phyloP scores from a whole-genome alignment of 352 stramenopile genomes.

The Phytophthora chlamydospora region DNA sequence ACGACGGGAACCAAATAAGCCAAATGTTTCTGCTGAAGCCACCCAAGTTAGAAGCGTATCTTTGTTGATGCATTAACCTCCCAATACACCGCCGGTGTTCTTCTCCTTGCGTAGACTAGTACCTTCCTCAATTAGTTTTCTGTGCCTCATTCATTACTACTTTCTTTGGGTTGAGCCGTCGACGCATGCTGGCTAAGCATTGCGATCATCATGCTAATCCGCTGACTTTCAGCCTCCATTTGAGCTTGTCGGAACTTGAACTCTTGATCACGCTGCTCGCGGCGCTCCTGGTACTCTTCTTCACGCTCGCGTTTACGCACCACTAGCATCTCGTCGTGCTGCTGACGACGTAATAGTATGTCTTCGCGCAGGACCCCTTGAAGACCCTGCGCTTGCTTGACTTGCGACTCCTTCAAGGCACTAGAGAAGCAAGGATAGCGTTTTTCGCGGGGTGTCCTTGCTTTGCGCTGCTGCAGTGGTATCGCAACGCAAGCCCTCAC shows the following conservation, averaged over 20 bases:
- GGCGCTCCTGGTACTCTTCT: not conserved
- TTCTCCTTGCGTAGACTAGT: too few relatives aligned
- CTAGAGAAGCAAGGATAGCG: not conserved
- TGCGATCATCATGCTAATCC: not conserved
- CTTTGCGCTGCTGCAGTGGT: too few relatives aligned
- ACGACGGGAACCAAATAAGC: too few relatives aligned
- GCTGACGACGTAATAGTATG: not conserved
- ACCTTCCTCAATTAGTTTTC: too few relatives aligned
- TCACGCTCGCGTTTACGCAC: not conserved
- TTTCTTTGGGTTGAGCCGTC: not conserved
- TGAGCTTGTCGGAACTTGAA: slow-evolving; percentile 1
- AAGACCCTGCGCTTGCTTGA: not conserved
- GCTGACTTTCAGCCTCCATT: slow-evolving; percentile 1
- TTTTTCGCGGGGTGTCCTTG: not conserved
- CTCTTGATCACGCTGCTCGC: not conserved
- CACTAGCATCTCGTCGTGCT: not conserved
- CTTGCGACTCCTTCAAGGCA: not conserved
- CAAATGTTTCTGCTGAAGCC: too few relatives aligned
- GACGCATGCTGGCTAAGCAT: not conserved
- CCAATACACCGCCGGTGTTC: too few relatives aligned
- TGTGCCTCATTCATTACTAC: not conserved
- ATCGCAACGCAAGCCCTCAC: too few relatives aligned
- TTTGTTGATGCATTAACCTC: too few relatives aligned
- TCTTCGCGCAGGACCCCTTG: not conserved
- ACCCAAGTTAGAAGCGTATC: too few relatives aligned